Conservation (phyloP, 2,329 filamentous ascomycete species). For the Fonsecaea erecta region DNA sequence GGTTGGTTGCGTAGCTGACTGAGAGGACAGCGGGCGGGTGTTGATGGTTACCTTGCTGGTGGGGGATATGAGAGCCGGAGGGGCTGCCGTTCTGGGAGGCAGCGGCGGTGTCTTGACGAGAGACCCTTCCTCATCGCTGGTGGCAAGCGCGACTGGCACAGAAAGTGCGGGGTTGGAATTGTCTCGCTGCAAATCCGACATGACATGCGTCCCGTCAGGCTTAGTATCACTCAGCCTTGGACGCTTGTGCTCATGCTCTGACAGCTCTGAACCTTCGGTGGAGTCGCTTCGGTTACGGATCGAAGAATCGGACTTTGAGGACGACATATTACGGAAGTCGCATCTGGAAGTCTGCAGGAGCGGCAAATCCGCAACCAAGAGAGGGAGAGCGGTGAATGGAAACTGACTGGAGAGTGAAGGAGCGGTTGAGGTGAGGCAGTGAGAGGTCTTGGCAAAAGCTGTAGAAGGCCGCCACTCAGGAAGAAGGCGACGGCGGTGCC, state of each 20-base stretch:
- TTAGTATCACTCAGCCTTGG: slow-evolving; percentile 36
- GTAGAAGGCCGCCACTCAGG: slow-evolving; percentile 24
- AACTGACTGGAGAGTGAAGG: slow-evolving; percentile 20
- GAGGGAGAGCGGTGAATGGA: slow-evolving; percentile 11
- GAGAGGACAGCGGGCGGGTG: slow-evolving; percentile 40
- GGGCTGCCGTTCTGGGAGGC: slow-evolving; percentile 29
- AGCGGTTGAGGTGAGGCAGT: slow-evolving; percentile 24
- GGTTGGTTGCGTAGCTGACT: slow-evolving; percentile 30
- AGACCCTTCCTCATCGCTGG: slow-evolving; percentile 34
- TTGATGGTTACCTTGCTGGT: slow-evolving; percentile 56
- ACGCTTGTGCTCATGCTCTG: slow-evolving; percentile 38
- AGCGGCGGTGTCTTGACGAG: slow-evolving; percentile 26
- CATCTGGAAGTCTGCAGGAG: slow-evolving; percentile 27
- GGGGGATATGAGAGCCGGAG: slow-evolving; percentile 43
- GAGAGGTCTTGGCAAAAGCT: slow-evolving; percentile 32
- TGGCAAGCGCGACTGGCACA: slow-evolving; percentile 14
- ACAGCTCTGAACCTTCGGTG: slow-evolving; percentile 34
- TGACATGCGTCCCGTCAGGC: slow-evolving; percentile 30
- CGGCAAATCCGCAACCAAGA: slow-evolving; percentile 12
- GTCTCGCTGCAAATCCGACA: slow-evolving; percentile 31
- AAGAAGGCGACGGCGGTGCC: slow-evolving; percentile 23
- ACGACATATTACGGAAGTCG: slow-evolving; percentile 33
- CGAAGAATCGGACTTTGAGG: slow-evolving; percentile 32
- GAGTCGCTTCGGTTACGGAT: slow-evolving; percentile 37
- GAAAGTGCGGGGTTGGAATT: slow-evolving; percentile 26